A percentile compares a stretch with the other conserved stretches of the same genome.
Conservation (phyloP, 129 eudicot genomes). For the Helianthus tuberosus region DNA sequence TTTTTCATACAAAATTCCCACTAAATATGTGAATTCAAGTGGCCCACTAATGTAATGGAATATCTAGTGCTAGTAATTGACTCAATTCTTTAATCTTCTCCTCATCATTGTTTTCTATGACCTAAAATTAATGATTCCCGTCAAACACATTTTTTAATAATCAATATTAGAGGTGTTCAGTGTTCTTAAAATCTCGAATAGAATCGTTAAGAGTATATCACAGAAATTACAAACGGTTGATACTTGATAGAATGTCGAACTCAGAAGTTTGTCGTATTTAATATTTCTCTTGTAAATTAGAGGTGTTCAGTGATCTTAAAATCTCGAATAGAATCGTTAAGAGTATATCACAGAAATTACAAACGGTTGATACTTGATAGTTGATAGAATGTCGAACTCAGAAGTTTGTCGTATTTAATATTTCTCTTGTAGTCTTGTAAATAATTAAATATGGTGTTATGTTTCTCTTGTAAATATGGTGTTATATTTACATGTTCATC, state of each 20-base stretch:
- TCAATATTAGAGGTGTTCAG: not conserved
- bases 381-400: too few species aligned
- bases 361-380: too few species aligned
- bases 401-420: too few species aligned
- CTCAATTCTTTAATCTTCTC: conserved; percentile 26
- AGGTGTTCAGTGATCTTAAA: not conserved
- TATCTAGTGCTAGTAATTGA: conserved; percentile 31
- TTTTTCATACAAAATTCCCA: conserved; percentile 31
- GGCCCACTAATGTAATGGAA: conserved; percentile 39
- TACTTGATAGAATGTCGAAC: too few species aligned
- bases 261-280: too few species aligned
- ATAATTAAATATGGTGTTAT: too few species aligned
- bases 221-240: too few species aligned
- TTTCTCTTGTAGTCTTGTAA: too few species aligned
- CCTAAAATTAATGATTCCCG: conserved; percentile 1
- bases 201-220: not conserved
- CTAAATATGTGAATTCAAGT: conserved; percentile 28
- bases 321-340: not conserved
- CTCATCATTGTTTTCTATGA: conserved; percentile 18
- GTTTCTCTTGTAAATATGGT: too few species aligned
- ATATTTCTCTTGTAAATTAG: too few species aligned
- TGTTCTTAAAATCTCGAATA: not conserved
- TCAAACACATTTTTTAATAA: not conserved
- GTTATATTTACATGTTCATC: too few species aligned
- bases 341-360: too few species aligned